Conservation (phyloP, 129 eudicot genomes). For the Mikania micrantha region DNA sequence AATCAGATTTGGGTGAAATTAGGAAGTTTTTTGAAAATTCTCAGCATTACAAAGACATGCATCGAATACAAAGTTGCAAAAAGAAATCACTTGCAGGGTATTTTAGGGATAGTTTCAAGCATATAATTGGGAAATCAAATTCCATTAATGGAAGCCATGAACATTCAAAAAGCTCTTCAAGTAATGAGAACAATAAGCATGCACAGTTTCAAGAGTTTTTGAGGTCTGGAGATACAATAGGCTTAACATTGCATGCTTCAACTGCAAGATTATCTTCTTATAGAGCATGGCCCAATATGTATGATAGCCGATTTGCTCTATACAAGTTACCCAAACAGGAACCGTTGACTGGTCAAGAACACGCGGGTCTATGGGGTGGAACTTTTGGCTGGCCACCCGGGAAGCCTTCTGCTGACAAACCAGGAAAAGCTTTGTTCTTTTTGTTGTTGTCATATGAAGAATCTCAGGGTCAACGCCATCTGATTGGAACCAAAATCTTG, state of each 20-base stretch:
- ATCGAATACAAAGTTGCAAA: conserved; percentile 40
- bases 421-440: conserved; percentile 85
- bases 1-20: conserved; percentile 53
- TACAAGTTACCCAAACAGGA: conserved; percentile 66
- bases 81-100: conserved; percentile 54
- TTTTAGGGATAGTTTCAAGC: conserved; percentile 57
- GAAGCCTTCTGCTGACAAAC: conserved; percentile 69
- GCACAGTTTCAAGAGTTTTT: conserved; percentile 76
- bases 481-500: conserved; percentile 78
- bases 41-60: conserved; percentile 31
- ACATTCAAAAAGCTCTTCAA: conserved; percentile 32
- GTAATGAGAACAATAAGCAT: conserved; percentile 45
- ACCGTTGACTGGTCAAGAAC: conserved; percentile 47
- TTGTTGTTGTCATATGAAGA: conserved; percentile 73
- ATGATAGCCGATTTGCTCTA: conserved; percentile 66
- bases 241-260: conserved; percentile 69
- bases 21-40: conserved; percentile 43
- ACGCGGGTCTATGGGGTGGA: conserved; percentile 86
- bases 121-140: conserved; percentile 64
- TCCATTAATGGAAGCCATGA: conserved; percentile 37
- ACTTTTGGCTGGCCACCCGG: conserved; percentile 98
- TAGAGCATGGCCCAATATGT: conserved; percentile 92
- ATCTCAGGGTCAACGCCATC: conserved; percentile 48
- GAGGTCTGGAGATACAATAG: conserved; percentile 61
- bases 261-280: conserved; percentile 64